Evolutionary conservation across 495 filamentous ascomycete species (phyloP), one percentile per base, ranked within the genome.

Genomic region (Filosporella fistucella): DNA sequence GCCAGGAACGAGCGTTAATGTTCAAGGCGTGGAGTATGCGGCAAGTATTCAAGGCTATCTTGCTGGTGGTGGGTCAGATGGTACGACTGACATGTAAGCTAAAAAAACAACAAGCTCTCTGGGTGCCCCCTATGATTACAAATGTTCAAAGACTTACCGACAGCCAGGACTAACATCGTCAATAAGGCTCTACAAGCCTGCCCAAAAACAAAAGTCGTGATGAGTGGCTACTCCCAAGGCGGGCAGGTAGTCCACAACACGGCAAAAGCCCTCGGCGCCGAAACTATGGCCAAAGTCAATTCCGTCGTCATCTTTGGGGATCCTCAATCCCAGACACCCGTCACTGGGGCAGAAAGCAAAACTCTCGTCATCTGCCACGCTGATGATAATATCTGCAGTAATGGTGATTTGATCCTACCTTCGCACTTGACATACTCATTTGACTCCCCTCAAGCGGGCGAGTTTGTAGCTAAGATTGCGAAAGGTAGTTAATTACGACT

Each of bases 191-290:
- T 72, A 4, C 54, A 50, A 11, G 60, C 70, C 22, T 84, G 79
- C 50, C 78, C 80, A 2, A 63, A 69, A 25, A 80, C 77, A 45
- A 76, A 79, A 58, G 65, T 83, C 47, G 75, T 80, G 20, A 60
- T 81, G 14, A 68, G 70, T 7, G 80, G 80, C 34, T 84, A 81
- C 56, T 78, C 74, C 1, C 78, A 81, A 56, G 73, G 70, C n/a
- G 65, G 66, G 1, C 68, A 72, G 65, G 63, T 75, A 12, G 68
- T 71, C 6, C 76, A 76, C 63, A 69, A 70, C 36, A 74, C 72
- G 2, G 66, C 66, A 10, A 57, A 40, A 40, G 54, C 58, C 43
- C 57, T 74, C 10, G 53, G 51, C 18, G 47, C 65, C 0, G 46
- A 44, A 18, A 55, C 65, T 42, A 57, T 69, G n/a, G 23, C 53